A percentile compares a stretch with the other conserved stretches of the same genome.
Conservation (phyloP, 2,329 filamentous ascomycete genomes). For the Trichoderma atrobrunneum region DNA sequence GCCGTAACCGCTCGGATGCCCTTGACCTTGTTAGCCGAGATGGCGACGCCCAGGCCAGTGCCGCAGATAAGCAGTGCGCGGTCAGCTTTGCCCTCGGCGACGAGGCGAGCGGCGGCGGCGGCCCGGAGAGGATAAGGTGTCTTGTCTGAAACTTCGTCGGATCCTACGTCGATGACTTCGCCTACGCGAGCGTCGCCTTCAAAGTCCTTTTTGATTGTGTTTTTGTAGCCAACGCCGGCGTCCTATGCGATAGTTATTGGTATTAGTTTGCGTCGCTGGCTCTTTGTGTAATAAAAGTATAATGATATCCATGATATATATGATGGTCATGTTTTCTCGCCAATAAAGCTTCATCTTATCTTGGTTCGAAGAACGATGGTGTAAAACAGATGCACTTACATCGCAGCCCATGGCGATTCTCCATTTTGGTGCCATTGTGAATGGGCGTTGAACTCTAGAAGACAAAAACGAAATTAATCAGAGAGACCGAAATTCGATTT, state of each 20-base stretch:
- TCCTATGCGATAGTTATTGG: conserved; percentile 45
- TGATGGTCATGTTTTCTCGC: background rate
- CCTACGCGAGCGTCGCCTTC: conserved; percentile 64
- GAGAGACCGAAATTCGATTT: background rate
- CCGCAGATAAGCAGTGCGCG: conserved; percentile 81
- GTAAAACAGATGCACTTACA: conserved; percentile 36
- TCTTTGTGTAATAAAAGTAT: background rate
- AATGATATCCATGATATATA: background rate
- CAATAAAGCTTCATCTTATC: background rate
- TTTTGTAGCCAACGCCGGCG: conserved; percentile 76
- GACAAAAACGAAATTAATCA: background rate
- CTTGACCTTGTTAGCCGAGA: conserved; percentile 83
- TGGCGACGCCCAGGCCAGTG: conserved; percentile 82
- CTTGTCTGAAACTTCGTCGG: conserved; percentile 63
- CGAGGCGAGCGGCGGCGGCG: conserved; percentile 65
- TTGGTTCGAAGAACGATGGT: background rate
- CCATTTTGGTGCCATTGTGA: conserved; percentile 47
- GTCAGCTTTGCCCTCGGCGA: conserved; percentile 64
- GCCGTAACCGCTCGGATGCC: conserved; percentile 85
- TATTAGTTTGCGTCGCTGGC: background rate
- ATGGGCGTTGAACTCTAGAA: background rate
- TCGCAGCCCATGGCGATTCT: conserved; percentile 54
- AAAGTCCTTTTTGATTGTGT: conserved; percentile 71
- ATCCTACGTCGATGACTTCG: conserved; percentile 71
- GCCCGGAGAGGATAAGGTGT: conserved; percentile 80